Evolutionary conservation across 1,139 yeast genomes (phyloP), one percentile per base, ranked within the genome.

Genomic region (Scheffersomyces lignicola): DNA sequence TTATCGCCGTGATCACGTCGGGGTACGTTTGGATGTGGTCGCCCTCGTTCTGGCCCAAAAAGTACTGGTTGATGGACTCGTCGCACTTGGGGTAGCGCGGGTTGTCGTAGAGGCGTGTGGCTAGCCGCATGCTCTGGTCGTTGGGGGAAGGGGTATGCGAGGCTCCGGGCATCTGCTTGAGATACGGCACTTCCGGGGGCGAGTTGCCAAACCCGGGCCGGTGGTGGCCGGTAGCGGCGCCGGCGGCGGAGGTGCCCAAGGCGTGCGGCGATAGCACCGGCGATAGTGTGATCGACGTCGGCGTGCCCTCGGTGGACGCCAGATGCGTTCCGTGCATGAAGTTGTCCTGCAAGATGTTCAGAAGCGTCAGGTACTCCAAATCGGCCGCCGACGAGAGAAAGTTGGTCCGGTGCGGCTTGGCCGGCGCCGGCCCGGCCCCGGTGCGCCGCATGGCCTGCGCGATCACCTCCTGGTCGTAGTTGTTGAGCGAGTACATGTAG

Each of bases 361-460:
- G 83, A 27, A 88, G 60, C 2, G 87, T 80, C 4, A 87, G 73
- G 51, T 87, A 86, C 50, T 88, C 96, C 43, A 82, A 65, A 50
- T 84, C 86, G 0, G 92, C 90, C 0, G 95, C 92, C 11, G 80
- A 66, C 1, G 94, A 83, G 41, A 84, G 62, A 52, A 87, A 81
- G 36, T 68, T 69, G 7, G 67, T 62, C 29, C 66, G 46, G 39
- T 51, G 49, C n/a, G 20, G 5, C 16, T 36, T 33, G 17, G 14
- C 7, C 13, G 35, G 29, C 11, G 14, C 5, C 2, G n/a, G 12
- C 13, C 5, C 27, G 7, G 20, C 16, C 3, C 10, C 7, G 7
- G 5, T 14, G 7, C 28, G 14, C 11, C 13, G 31, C 9, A n/a
- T 18, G 22, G 27, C 18, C 10, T 24, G 28, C 5, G 28, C 14